Base-by-base conservation (phyloP, 148 eudicot genomes). In the Fagopyrum homotropicum region DNA sequence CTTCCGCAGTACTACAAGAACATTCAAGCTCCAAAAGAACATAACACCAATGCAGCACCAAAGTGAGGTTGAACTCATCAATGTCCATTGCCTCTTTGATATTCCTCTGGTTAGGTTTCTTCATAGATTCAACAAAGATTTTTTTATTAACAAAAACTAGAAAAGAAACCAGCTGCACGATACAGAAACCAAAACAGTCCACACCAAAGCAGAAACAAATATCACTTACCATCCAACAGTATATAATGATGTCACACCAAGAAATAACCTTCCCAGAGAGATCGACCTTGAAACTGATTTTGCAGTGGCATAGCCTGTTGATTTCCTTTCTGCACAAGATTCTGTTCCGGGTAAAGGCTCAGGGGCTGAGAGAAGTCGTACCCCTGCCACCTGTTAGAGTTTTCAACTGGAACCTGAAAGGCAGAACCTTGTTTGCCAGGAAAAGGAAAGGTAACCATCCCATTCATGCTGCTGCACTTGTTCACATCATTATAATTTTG, bases 381-480 rank as follows among this genome's bases (percentile, higher is more conserved):
- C 12, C 89, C 87, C 75, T 79, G 88, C 95, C 87, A 78, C 5
- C 81, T 79, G 57, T 83, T 85, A 79, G 79, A 82, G 77, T 78
- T 85, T 59, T 79, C 89, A 51, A 57, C 72, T 75, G 85, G 88
- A 72, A 74, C 81, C 55, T 81, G 88, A 79, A 83, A 12, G 30
- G 81, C 30, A 5, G 93, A 81, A 19, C 84, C 78, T 82, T 95
- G 99, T 82, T 95, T 94, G 59, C 98, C 99, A 75, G 99, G 99
- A 73, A 92, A 95, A 74, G 99, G 99, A 79, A 95, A 92, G 83
- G 74, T 83, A 15, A 82, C 75, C 48, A 81, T 81, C 70, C 87
- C 97, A 61, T 79, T 75, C 11, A 84, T 72, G 74, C 80, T 82
- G 75, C 79, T 80, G 80, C 77, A 78, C 78, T 83, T 88, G 83